Conservation (phyloP, 1,284 basidiomycete genomes). For the Malassezia pachydermatis region DNA sequence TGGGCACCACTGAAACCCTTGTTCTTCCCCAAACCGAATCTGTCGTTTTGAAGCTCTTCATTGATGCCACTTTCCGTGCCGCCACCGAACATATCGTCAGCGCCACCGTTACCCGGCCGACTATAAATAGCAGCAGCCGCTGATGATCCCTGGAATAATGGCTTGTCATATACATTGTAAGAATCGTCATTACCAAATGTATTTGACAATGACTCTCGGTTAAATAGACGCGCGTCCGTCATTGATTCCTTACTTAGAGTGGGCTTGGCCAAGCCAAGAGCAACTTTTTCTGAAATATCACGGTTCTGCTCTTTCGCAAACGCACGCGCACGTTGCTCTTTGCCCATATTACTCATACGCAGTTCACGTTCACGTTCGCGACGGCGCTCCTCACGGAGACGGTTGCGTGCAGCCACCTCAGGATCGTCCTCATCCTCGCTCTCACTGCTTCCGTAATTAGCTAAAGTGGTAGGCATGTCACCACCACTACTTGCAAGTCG, state of each 20-base stretch:
- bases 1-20: conserved; percentile 79
- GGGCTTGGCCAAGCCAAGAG: conserved; percentile 91
- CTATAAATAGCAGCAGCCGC: conserved; percentile 97
- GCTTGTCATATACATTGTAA: conserved; percentile 87
- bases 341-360: conserved; percentile 98
- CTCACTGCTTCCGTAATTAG: conserved; percentile 56
- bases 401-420: conserved; percentile 71
- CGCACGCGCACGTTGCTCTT: conserved; percentile 88
- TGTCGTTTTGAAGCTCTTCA: conserved; percentile 79
- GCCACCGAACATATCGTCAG: conserved; percentile 57
- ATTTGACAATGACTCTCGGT: conserved; percentile 70
- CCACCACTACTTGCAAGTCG: conserved; percentile 21
- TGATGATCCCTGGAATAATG: conserved; percentile 86
- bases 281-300: conserved; percentile 98
- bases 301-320: conserved; percentile 77
- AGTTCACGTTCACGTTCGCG: conserved; percentile 90
- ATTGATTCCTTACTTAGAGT: conserved; percentile 77
- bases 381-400: conserved; percentile 82
- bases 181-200: conserved; percentile 82
- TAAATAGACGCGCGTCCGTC: conserved; percentile 93
- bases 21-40: conserved; percentile 71
- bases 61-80: conserved; percentile 88
- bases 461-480: conserved; percentile 65
- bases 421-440: conserved; percentile 62
- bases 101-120: conserved; percentile 57